Percentiles rank a stretch among this genome's conserved stretches.
These are phyloP conservation scores for Xylariaceae sp. DNA, from an alignment of 2,329 filamentous ascomycete genomes.

Conservation along the genomic window DNA sequence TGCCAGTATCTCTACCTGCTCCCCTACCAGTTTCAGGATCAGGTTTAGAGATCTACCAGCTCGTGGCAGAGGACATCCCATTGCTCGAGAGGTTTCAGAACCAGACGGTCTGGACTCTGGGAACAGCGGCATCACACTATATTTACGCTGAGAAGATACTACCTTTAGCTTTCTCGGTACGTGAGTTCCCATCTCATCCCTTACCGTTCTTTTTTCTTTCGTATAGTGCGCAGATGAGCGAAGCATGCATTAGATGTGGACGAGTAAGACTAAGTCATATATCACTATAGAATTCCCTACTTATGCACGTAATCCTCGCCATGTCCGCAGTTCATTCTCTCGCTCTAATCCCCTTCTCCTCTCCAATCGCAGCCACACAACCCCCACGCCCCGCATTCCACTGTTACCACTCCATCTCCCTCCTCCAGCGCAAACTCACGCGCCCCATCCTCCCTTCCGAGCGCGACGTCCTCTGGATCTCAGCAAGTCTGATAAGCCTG, in stretches of 20 bases:
- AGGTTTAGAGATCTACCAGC: conserved; percentile 36
- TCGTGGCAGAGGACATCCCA: conserved; percentile 44
- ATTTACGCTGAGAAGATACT: conserved; percentile 45
- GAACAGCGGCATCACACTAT: conserved; percentile 39
- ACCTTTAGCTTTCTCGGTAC: conserved; percentile 14
- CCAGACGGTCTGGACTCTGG: conserved; percentile 51
- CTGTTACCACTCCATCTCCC: conserved; percentile 16
- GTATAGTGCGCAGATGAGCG: no score
- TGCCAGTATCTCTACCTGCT: conserved; percentile 46
- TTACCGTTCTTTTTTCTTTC: no score
- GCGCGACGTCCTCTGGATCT: conserved; percentile 10
- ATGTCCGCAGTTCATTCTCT: not conserved
- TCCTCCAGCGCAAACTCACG: conserved; percentile 5
- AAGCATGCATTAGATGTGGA: no score
- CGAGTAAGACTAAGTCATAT: no score
- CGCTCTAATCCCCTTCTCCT: not conserved
- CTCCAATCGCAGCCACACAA: not conserved
- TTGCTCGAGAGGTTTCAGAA: conserved; percentile 51
- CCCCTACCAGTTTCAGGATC: conserved; percentile 24
- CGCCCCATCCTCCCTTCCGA: not conserved
- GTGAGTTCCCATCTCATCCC: no score
- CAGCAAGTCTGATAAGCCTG: conserved; percentile 3
- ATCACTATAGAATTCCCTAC: conserved; percentile 2
- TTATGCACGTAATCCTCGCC: conserved; percentile 12
- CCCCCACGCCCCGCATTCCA: conserved; percentile 2